Conservation (phyloP, 1,284 basidiomycete genomes). For the Ustilago curta region DNA sequence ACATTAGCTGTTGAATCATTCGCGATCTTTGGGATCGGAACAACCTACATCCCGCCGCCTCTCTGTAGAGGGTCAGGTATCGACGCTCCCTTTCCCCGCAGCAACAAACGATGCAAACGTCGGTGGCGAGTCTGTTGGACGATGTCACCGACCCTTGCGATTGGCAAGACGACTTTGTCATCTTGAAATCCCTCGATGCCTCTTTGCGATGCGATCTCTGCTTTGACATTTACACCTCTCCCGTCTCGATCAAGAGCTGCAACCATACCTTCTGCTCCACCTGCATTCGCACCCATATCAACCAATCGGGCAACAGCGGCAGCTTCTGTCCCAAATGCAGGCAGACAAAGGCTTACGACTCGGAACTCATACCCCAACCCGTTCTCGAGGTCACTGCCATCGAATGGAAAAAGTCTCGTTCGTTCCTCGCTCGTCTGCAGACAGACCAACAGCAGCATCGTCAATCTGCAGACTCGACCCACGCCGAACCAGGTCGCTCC, state of each 20-base stretch:
- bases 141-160: conserved; percentile 64
- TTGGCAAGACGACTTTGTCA: conserved; percentile 54
- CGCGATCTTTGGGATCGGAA: neutral
- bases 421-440: conserved; percentile 39
- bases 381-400: conserved; percentile 58
- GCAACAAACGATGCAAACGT: conserved; percentile 9
- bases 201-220: conserved; percentile 64
- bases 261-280: conserved; percentile 64
- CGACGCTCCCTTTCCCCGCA: neutral
- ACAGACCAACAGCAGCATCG: neutral
- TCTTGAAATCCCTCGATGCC: conserved; percentile 56
- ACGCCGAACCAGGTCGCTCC: conserved; percentile 11
- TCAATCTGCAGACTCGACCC: neutral
- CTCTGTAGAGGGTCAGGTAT: neutral
- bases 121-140: conserved; percentile 35
- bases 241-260: conserved; percentile 64
- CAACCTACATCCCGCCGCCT: neutral
- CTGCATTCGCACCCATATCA: conserved; percentile 67
- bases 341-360: conserved; percentile 64
- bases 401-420: conserved; percentile 52
- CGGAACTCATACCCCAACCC: conserved; percentile 58
- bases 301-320: conserved; percentile 59
- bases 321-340: conserved; percentile 66
- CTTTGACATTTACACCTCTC: conserved; percentile 64
- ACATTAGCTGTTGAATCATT: neutral